Percentiles rank a stretch among this genome's conserved stretches.
phyloP scores from a whole-genome alignment of 257 asterid genomes.

The Solanum chilense region DNA sequence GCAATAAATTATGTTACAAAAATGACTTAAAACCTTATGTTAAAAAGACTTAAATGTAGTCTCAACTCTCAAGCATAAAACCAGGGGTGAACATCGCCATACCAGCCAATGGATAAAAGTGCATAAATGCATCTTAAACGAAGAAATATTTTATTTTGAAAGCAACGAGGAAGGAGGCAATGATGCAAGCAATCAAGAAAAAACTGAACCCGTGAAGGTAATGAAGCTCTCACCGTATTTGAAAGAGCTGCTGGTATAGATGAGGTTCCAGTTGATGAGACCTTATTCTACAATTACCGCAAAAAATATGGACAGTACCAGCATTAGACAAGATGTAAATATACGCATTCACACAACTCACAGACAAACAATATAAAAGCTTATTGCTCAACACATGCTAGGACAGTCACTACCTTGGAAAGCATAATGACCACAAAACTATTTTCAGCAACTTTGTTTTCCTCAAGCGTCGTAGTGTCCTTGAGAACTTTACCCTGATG shows the following conservation, averaged over 20 bases:
- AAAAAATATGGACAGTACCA: conserved; percentile 1
- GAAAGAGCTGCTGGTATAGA: conserved; percentile 41
- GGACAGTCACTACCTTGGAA: conserved; percentile 41
- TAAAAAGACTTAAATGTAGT: neutral
- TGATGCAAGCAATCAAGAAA: neutral
- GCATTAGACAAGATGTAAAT: neutral
- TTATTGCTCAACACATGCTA: neutral
- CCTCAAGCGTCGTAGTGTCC: conserved; percentile 66
- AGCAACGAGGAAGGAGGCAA: neutral
- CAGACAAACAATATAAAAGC: neutral
- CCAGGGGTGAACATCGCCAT: neutral
- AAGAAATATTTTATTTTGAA: neutral
- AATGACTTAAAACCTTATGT: neutral
- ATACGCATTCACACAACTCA: neutral
- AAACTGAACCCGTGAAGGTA: neutral
- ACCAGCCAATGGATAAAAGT: neutral
- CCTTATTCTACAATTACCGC: conserved; percentile 39
- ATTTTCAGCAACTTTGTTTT: conserved; percentile 68
- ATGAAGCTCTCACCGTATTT: conserved; percentile 34
- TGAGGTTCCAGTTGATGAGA: conserved; percentile 44
- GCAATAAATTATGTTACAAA: neutral
- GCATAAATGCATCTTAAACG: neutral
- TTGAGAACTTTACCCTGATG: conserved; percentile 91
- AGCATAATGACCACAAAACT: conserved; percentile 79
- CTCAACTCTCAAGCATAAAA: neutral